Evolutionary conservation across 2,329 filamentous ascomycete genomes (phyloP).

Genomic region (Didymella pinodella): DNA sequence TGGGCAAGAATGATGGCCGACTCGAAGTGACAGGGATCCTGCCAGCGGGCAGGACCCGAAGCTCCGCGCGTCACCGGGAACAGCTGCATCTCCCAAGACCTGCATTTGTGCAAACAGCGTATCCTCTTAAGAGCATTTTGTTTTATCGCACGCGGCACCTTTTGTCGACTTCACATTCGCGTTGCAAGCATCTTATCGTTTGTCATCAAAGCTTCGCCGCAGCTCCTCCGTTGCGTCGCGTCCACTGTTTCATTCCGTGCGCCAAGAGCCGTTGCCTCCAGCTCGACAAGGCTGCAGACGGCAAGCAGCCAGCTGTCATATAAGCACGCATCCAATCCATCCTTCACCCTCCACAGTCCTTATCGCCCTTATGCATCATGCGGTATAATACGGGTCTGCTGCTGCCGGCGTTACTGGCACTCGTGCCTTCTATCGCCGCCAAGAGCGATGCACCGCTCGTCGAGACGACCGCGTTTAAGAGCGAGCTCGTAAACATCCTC

Average conservation of each 20-base stretch:
- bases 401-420: slow-evolving; percentile 61
- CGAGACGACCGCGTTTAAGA: slow-evolving; percentile 69
- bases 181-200: slow-evolving; percentile 41
- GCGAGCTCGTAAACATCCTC: slow-evolving; percentile 73
- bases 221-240: slow-evolving; percentile 35
- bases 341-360: slow-evolving; percentile 25
- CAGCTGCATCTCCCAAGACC: slow-evolving; percentile 1
- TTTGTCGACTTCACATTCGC: neutral
- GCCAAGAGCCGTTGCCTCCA: slow-evolving; percentile 43
- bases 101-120: slow-evolving; percentile 7
- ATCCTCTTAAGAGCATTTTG: neutral
- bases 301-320: slow-evolving; percentile 49
- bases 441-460: slow-evolving; percentile 71
- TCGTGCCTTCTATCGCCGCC: slow-evolving; percentile 41
- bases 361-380: slow-evolving; percentile 50
- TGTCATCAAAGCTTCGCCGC: slow-evolving; percentile 12
- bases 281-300: slow-evolving; percentile 42
- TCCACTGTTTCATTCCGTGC: slow-evolving; percentile 44
- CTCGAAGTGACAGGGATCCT: slow-evolving; percentile 11
- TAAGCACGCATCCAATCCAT: slow-evolving; percentile 28
- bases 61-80: slow-evolving; percentile 15
- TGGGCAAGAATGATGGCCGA: slow-evolving; percentile 14
- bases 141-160: neutral
- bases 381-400: slow-evolving; percentile 52
- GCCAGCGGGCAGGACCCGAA: slow-evolving; percentile 8